Evolutionary conservation across 345 rosid species (phyloP).

Genomic region (Abelmoschus esculentus): DNA sequence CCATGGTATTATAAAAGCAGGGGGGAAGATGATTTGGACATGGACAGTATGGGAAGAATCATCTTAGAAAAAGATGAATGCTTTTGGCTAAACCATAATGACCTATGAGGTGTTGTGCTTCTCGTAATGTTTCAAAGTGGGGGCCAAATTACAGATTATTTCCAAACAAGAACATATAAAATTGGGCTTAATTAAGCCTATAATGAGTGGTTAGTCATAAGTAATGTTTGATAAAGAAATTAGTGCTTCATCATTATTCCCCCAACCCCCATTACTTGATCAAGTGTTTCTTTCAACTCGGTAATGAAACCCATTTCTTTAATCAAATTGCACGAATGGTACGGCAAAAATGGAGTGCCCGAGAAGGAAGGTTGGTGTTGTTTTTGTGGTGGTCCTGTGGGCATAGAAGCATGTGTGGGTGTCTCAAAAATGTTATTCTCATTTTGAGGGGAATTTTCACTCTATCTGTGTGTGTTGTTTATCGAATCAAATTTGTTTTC

Average conservation of each 20-base stretch:
- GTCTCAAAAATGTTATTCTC: neutral
- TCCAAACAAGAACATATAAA: conserved; percentile 3
- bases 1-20: neutral
- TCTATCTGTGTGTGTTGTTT: neutral
- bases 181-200: neutral
- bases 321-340: too few relatives aligned
- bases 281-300: neutral
- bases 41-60: conserved; percentile 24
- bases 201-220: conserved; percentile 9
- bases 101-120: neutral
- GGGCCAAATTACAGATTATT: neutral
- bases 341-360: conserved; percentile 20
- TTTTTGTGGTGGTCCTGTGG: conserved; percentile 18
- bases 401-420: neutral
- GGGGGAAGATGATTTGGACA: neutral
- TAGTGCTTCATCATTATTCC: neutral
- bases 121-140: neutral
- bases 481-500: neutral
- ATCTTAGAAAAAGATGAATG: conserved; percentile 14
- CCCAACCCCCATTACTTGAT: neutral
- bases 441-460: neutral
- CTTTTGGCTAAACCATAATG: neutral
- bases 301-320: neutral
- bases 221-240: conserved; percentile 7
- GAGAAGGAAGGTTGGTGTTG: conserved; percentile 19